Evolutionary conservation across 2,329 filamentous ascomycete genomes (phyloP), one percentile per base, ranked within the genome.

Genomic region (Fonsecaea nubica): DNA sequence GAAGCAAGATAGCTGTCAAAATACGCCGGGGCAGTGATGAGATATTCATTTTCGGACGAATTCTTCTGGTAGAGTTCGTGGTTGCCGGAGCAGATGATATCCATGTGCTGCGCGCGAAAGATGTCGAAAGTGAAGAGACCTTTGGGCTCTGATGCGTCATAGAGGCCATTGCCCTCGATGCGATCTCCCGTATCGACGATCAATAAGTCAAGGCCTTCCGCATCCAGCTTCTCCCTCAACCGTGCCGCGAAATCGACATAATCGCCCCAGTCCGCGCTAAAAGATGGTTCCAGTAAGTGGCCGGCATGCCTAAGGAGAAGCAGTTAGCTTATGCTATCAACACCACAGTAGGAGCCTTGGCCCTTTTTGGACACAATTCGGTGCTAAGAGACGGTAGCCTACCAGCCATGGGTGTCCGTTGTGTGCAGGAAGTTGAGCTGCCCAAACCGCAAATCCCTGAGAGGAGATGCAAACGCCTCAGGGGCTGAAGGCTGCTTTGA

Each of bases 391-490:
- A 45, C 40, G 12, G 15, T 13, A 50, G 21, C 45, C 45, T 50
- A 50, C 95, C 95, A 99, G 74, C 95, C 94, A 80, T 98, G 95
- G 4, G 92, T 95, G 77, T 98, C 91, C 48, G 95, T 98, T 0
- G 95, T 98, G 76, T 96, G 93, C n/a, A 99, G 80, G 78, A 97
- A 96, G 83, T 98, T 98, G 75, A 98, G 85, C 77, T 97, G 90
- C n/a, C 91, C 93, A 92, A 93, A 97, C 73, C 88, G 86, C 62
- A 99, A 84, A 72, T 92, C 86, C 74, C 94, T 89, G 79, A 98
- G 87, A 54, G 93, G 93, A 63, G 90, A 92, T 64, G 88, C 85
- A 66, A 94, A 85, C 7, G 95, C 92, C 48, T 86, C 80, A n/a
- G 89, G 89, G 61, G 94, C 92, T 64, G 87, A 88, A 9, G 94